Evolutionary conservation across 148 eudicot genomes (phyloP).

Genomic region (Vaccinium myrtillus): DNA sequence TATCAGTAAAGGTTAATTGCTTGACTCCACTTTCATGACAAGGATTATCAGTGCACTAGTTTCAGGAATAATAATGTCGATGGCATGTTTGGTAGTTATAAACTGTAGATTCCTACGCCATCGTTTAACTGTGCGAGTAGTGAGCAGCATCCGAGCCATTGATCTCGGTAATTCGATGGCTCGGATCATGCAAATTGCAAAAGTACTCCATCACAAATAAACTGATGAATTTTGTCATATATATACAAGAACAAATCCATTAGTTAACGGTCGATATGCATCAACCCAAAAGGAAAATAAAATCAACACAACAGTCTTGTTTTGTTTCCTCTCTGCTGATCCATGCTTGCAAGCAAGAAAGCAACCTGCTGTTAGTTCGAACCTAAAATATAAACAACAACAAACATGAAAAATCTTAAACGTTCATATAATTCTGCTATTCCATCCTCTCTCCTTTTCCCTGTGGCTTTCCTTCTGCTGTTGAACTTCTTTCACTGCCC

Average conservation of each 20-base stretch:
- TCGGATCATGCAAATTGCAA: too few relatives aligned
- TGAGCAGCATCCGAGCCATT: too few relatives aligned
- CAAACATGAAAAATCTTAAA: neutral
- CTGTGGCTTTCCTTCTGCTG: slow-evolving; percentile 51
- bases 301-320: neutral
- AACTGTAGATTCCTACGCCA: too few relatives aligned
- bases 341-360: slow-evolving; percentile 10
- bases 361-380: slow-evolving; percentile 5
- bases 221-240: neutral
- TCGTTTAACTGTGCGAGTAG: too few relatives aligned
- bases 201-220: neutral
- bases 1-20: neutral
- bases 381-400: neutral
- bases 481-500: slow-evolving; percentile 38
- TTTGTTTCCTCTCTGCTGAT: neutral
- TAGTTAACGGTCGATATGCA: slow-evolving; percentile 28
- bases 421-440: slow-evolving; percentile 35
- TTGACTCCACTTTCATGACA: neutral
- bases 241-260: slow-evolving; percentile 21
- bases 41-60: neutral
- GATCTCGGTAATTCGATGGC: too few relatives aligned
- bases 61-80: neutral
- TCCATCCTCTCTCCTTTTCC: slow-evolving; percentile 90
- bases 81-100: neutral
- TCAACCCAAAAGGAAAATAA: slow-evolving; percentile 21